Percentiles rank a stretch among this genome's conserved stretches.
Evolutionary conservation across 257 asterid genomes (phyloP).

Genomic region (Solanum piurae): DNA sequence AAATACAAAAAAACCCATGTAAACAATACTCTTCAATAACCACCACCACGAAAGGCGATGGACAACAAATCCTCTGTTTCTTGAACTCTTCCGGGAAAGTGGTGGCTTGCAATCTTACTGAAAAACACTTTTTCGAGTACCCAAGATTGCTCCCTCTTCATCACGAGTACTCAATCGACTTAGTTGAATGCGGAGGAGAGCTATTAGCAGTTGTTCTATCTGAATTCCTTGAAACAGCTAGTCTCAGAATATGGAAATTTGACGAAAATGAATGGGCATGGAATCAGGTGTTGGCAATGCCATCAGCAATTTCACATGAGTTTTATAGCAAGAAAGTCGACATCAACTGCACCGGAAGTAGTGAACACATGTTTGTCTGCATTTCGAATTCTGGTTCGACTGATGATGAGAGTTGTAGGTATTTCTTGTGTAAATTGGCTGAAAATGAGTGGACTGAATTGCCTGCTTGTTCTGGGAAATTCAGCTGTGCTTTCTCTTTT

Average conservation of each 20-base stretch:
- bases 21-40: slow-evolving; percentile 63
- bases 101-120: slow-evolving; percentile 49
- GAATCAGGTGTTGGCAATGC: slow-evolving; percentile 72
- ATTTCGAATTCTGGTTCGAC: slow-evolving; percentile 13
- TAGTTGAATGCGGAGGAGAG: slow-evolving; percentile 55
- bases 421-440: slow-evolving; percentile 48
- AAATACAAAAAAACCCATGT: slow-evolving; percentile 61
- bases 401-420: slow-evolving; percentile 31
- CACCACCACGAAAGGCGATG: slow-evolving; percentile 5
- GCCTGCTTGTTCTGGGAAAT: slow-evolving; percentile 32
- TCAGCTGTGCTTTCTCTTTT: slow-evolving; percentile 55
- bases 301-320: slow-evolving; percentile 52
- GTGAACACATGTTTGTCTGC: slow-evolving; percentile 49
- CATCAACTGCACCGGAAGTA: slow-evolving; percentile 49
- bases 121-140: slow-evolving; percentile 30
- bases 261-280: slow-evolving; percentile 27
- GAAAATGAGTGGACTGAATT: slow-evolving; percentile 62
- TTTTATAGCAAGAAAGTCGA: slow-evolving; percentile 66
- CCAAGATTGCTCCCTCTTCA: slow-evolving; percentile 64
- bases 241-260: slow-evolving; percentile 66
- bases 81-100: slow-evolving; percentile 59
- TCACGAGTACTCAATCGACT: slow-evolving; percentile 69
- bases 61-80: slow-evolving; percentile 40
- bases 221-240: slow-evolving; percentile 62
- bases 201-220: slow-evolving; percentile 45